Conservation (phyloP, 495 filamentous ascomycete genomes). For the Penicillium riverlandense region DNA sequence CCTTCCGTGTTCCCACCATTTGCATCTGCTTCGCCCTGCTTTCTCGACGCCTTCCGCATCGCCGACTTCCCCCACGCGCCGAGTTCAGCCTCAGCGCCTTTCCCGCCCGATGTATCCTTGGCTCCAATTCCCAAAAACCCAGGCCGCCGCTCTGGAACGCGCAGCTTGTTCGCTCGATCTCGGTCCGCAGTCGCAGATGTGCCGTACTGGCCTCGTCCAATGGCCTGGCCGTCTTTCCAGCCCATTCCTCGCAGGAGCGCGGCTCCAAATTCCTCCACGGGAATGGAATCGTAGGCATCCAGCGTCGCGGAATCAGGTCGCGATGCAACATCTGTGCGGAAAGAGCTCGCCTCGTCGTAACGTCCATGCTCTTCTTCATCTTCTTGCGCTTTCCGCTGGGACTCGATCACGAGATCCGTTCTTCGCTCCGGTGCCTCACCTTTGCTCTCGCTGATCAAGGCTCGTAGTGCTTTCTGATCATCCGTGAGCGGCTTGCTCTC, state of each 20-base stretch:
- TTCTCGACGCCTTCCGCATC: constrained; percentile 48
- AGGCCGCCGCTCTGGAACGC: constrained; percentile 56
- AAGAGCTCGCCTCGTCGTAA: constrained; percentile 59
- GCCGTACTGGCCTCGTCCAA: constrained; percentile 50
- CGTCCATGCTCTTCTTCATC: constrained; percentile 20
- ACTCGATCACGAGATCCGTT: constrained; percentile 55
- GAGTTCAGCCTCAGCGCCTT: constrained; percentile 67
- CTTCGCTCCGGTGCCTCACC: constrained; percentile 36
- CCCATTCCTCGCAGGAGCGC: constrained; percentile 86
- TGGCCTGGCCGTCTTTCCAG: constrained; percentile 78
- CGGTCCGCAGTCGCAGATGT: constrained; percentile 15
- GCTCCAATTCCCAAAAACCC: constrained; percentile 83
- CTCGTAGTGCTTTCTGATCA: constrained; percentile 75
- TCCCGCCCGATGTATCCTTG: constrained; percentile 47
- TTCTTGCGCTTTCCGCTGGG: not conserved
- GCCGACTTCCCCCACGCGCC: constrained; percentile 67
- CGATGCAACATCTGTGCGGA: constrained; percentile 57
- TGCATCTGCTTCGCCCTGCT: constrained; percentile 33
- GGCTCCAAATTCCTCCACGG: constrained; percentile 90
- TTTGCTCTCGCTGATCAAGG: constrained; percentile 56
- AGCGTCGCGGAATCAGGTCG: constrained; percentile 69
- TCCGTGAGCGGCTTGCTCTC: constrained; percentile 40
- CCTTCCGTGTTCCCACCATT: constrained; percentile 35
- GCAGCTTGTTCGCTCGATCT: constrained; percentile 28
- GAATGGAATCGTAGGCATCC: constrained; percentile 79